Conservation (phyloP, 2,329 filamentous ascomycete genomes). For the Clarireedia homoeocarpa region DNA sequence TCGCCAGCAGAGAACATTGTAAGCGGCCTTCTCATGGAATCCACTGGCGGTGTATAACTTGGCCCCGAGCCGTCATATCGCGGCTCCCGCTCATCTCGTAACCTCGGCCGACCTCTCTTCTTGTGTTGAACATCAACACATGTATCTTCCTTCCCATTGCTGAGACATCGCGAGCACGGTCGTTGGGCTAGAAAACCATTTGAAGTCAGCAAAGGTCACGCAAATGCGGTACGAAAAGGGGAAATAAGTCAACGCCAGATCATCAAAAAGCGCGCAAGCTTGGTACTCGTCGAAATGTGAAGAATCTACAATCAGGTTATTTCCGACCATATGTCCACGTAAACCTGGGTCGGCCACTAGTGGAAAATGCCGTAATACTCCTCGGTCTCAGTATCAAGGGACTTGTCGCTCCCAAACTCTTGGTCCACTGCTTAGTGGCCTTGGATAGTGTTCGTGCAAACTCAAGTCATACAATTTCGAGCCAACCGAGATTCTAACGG, state of each 20-base stretch:
- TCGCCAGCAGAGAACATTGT: slow-evolving; percentile 41
- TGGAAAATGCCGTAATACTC: not conserved
- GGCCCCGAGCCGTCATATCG: slow-evolving; percentile 41
- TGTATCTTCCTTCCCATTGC: slow-evolving; percentile 71
- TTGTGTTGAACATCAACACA: slow-evolving; percentile 83
- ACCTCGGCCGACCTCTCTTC: slow-evolving; percentile 68
- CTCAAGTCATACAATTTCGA: not conserved
- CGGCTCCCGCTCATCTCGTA: slow-evolving; percentile 62
- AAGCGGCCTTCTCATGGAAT: slow-evolving; percentile 38
- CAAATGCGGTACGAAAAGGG: not conserved
- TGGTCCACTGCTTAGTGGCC: not conserved
- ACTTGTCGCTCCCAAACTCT: not conserved
- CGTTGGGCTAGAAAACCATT: slow-evolving; percentile 50
- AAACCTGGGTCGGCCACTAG: not conserved
- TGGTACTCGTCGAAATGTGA: not conserved
- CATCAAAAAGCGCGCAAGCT: not conserved
- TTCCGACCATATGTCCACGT: not conserved
- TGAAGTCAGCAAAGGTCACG: slow-evolving; percentile 14
- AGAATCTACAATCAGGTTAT: not conserved
- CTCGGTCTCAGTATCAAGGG: not conserved
- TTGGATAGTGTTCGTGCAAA: not conserved
- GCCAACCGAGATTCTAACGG: not conserved
- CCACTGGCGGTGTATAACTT: slow-evolving; percentile 24
- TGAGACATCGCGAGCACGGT: slow-evolving; percentile 69
- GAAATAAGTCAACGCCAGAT: not conserved